Evolutionary conservation across 495 filamentous ascomycete genomes (phyloP), one percentile per base, ranked within the genome.

Genomic region (Extremus antarcticus): DNA sequence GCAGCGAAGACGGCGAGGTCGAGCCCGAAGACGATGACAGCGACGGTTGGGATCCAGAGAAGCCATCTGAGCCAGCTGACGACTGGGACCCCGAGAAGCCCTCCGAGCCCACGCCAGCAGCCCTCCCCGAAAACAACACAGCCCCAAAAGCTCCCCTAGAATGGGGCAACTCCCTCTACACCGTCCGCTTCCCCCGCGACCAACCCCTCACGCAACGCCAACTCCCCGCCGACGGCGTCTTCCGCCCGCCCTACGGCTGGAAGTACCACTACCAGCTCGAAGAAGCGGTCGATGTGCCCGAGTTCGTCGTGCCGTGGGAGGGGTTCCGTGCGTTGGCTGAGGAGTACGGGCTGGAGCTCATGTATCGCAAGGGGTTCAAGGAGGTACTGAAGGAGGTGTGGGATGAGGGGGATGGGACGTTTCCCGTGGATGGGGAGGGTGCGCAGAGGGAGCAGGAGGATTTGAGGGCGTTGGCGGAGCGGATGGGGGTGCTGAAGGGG

Each of bases 271-370:
- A 94, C 74, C 91, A 88, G 64, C 81, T 98, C 62, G 80, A 90
- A 62, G 92, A 98, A 67, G 94, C 92, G 1, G 92, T 98, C 19
- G 90, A 95, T 67, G 88, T 90, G 60, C 92, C 92, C 22, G 92
- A 98, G 71, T 98, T 95, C 68, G 90, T 98, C 10, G 94, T 98
- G 8, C 92, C 92, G 0, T 98, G 94, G 94, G 89, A 94, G 65
- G 90, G 88, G 1, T 96, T 98, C 70, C 87, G 92, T 70, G 90
- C 78, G 71, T 59, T 98, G 59, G 92, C 94, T 22, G 89, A 95
- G 65, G 92, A 97, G 61, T 96, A 91, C 72, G 95, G 94, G 64
- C 81, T 98, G 2, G 92, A 98, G 65, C 74, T 95, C 48, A 84
- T 94, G 66, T 98, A 94, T 57, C 86, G 92, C 64, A 88, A 87